A percentile compares a stretch with the other conserved stretches of the same genome.
Evolutionary conservation across 352 stramenopile genomes (phyloP).

Genomic region (Phytopythium sindhum): DNA sequence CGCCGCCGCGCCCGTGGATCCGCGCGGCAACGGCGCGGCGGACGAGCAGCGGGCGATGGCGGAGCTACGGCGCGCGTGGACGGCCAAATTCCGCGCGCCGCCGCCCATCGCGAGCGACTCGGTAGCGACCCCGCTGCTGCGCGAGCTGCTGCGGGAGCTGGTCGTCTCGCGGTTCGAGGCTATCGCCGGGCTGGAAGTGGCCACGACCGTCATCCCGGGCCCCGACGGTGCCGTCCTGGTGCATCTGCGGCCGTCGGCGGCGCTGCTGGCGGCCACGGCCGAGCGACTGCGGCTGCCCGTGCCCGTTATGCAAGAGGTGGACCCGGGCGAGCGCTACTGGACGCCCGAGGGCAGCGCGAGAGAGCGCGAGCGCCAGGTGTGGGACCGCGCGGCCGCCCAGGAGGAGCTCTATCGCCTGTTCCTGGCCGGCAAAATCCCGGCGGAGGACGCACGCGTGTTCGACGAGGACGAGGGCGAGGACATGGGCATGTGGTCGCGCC

Average conservation of each 20-base stretch:
- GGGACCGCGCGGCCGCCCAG: conserved; percentile 36
- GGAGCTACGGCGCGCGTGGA: conserved; percentile 57
- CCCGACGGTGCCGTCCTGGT: conserved; percentile 26
- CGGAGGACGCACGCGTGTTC: conserved; percentile 64
- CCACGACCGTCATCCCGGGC: not conserved
- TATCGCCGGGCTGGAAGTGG: conserved; percentile 30
- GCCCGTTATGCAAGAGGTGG: conserved; percentile 43
- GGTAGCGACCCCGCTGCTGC: conserved; percentile 48
- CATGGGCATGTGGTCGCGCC: conserved; percentile 59
- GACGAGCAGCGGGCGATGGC: conserved; percentile 36
- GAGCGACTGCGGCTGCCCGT: conserved; percentile 43
- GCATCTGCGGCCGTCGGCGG: conserved; percentile 45
- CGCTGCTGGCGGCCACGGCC: conserved; percentile 41
- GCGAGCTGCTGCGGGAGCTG: conserved; percentile 65
- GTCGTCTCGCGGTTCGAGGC: conserved; percentile 62
- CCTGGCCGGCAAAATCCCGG: conserved; percentile 50
- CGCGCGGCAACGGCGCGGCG: conserved; percentile 22
- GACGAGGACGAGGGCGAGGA: conserved; percentile 40
- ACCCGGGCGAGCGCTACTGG: conserved; percentile 40
- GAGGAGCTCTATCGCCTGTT: conserved; percentile 45
- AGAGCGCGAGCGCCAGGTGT: conserved; percentile 28
- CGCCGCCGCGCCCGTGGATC: conserved; percentile 28
- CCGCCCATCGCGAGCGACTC: conserved; percentile 39
- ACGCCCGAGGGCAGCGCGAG: conserved; percentile 22
- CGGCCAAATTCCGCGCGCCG: conserved; percentile 62